Percentiles rank a stretch among this genome's conserved stretches.
Conservation (phyloP, 129 eudicot species). For the Lactuca saligna region DNA sequence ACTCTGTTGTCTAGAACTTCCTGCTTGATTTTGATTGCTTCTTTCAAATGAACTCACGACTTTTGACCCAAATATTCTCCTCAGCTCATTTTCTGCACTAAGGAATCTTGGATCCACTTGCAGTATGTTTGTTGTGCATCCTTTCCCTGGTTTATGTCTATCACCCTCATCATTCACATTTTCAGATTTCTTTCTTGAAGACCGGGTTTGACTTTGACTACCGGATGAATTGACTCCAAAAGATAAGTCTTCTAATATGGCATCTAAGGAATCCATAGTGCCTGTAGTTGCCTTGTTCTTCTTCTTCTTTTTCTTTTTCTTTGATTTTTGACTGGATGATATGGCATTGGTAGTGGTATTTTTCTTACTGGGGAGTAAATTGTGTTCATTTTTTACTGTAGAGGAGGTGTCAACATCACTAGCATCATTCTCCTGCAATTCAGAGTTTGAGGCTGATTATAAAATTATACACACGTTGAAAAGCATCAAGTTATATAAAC, state of each 20-base stretch:
- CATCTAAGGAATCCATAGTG: constrained; percentile 23
- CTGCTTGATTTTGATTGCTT: constrained; percentile 54
- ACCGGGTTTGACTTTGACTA: not conserved
- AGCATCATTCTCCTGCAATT: constrained; percentile 52
- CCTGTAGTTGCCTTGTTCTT: constrained; percentile 38
- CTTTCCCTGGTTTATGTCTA: constrained; percentile 21
- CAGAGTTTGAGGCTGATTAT: not conserved
- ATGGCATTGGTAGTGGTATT: constrained; percentile 23
- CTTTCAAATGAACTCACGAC: constrained; percentile 78
- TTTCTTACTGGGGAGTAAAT: constrained; percentile 23
- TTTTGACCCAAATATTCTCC: constrained; percentile 89
- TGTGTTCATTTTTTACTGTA: constrained; percentile 22
- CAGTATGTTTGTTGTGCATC: constrained; percentile 43
- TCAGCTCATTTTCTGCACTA: constrained; percentile 84
- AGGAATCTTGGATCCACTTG: constrained; percentile 83
- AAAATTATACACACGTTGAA: not conserved
- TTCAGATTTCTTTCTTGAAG: constrained; percentile 30
- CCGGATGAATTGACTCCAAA: constrained; percentile 50
- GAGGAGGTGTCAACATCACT: constrained; percentile 31
- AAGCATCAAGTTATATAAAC: not conserved
- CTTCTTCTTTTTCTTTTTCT: constrained; percentile 90
- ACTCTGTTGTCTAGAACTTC: constrained; percentile 65
- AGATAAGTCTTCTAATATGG: constrained; percentile 42
- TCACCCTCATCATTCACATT: constrained; percentile 16
- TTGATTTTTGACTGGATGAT: constrained; percentile 48